Evolutionary conservation across 306 rosid species (phyloP), one percentile per base, ranked within the genome.

Genomic region (Citrullus mucosospermus): DNA sequence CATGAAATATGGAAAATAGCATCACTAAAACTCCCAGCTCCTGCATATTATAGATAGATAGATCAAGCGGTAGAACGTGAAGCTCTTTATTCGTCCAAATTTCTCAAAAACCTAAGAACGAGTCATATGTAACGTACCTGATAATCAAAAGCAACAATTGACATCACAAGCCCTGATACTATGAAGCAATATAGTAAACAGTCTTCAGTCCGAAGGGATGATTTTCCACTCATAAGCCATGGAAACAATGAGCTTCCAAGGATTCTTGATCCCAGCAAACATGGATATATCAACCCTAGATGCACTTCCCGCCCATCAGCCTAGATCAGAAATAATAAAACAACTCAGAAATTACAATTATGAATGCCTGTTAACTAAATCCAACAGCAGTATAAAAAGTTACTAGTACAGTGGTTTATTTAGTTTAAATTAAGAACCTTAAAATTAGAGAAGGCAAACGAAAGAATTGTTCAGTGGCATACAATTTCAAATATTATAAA

Each of bases 271-370:
- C 92, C 97, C 85, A 92, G 53, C 78, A 95, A 83, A 83, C 92
- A 92, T 60, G 96, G 90, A 87, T 87, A 95, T 80, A 92, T 84
- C 85, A 92, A 84, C 77, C 97, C 97, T 20, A 95, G 79, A 81
- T 88, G 89, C 88, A 91, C 93, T 87, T 91, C 97, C 80, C 97
- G 90, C 53, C 99, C 99, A 50, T 95, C 99, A 82, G 97, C 99
- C 97, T 95, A 84, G 77, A 71, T 65, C 83, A 88, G 6, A 83
- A 32, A 65, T 57, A 68, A 80, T 16, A 36, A 54, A 39, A 56
- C 18, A 36, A 75, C 50, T 17, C 9, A 34, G 56, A n/a, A 62
- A 8, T 9, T 70, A 1, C 4, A 7, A 71, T 71, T 71, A 48
- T 14, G 1, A 50, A 48, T 71, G 58, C 43, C 39, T 3, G 43